These are phyloP conservation scores for Dactylellina leptospora DNA, from an alignment of 2,329 filamentous ascomycete species.

Conservation along the genomic window DNA sequence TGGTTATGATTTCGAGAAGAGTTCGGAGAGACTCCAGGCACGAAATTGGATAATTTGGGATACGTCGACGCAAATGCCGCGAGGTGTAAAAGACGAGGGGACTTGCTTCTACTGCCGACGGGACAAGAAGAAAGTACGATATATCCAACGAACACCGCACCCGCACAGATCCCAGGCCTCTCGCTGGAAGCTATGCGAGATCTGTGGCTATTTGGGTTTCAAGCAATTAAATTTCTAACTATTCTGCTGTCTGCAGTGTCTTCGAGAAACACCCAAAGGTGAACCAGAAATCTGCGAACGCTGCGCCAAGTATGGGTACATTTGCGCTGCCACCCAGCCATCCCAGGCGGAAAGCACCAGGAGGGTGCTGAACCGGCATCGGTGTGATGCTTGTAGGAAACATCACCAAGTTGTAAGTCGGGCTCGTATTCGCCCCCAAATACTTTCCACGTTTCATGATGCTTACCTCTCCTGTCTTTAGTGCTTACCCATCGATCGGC, in stretches of 20 bases:
- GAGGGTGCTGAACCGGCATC: slow-evolving; percentile 45
- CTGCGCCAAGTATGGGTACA: slow-evolving; percentile 53
- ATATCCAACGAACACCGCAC: slow-evolving; percentile 4
- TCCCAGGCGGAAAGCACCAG: slow-evolving; percentile 52
- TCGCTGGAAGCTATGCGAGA: slow-evolving; percentile 21
- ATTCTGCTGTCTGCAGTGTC: slow-evolving; percentile 28
- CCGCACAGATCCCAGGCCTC: background rate
- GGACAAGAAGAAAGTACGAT: slow-evolving; percentile 53
- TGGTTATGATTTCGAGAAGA: slow-evolving; percentile 54
- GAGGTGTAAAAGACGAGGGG: slow-evolving; percentile 53
- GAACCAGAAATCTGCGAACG: slow-evolving; percentile 49
- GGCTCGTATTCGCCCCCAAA: background rate
- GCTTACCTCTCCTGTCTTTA: slow-evolving; percentile 33
- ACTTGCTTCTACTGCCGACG: slow-evolving; percentile 53
- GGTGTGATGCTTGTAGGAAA: slow-evolving; percentile 50
- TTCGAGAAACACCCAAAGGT: slow-evolving; percentile 50
- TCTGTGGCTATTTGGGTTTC: background rate
- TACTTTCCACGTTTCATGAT: slow-evolving; percentile 14
- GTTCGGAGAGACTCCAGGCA: slow-evolving; percentile 50
- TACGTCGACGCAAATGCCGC: slow-evolving; percentile 45
- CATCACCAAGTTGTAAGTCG: slow-evolving; percentile 52
- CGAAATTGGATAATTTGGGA: slow-evolving; percentile 52
- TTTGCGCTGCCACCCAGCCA: slow-evolving; percentile 49
- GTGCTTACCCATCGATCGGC: slow-evolving; percentile 53
- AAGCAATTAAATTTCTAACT: background rate